These are phyloP conservation scores for Penicillium sp. DNA, from an alignment of 2,329 filamentous ascomycete genomes.

Conservation along the genomic window DNA sequence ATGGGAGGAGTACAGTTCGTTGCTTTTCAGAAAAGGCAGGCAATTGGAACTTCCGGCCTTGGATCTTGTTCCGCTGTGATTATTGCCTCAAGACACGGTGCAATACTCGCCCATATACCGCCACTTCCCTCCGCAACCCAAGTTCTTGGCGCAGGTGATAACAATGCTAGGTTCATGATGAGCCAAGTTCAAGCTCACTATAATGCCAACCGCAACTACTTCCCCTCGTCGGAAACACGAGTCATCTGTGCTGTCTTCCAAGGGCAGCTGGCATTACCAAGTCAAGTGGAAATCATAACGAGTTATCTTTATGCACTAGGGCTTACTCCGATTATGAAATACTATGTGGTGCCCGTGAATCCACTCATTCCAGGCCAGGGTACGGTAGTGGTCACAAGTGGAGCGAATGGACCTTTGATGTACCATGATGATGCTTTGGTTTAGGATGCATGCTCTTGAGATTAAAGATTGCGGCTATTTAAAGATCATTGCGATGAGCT, in stretches of 20 bases:
- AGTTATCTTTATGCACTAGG: background rate
- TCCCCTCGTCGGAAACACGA: background rate
- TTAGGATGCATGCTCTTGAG: background rate
- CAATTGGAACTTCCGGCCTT: too few relatives aligned
- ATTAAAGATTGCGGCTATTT: background rate
- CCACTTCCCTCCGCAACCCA: background rate
- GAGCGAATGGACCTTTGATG: background rate
- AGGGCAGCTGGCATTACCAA: background rate
- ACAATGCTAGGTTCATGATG: background rate
- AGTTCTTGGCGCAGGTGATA: background rate
- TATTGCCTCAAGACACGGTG: too few relatives aligned
- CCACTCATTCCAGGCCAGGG: background rate
- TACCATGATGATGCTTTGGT: background rate
- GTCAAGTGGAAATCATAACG: background rate
- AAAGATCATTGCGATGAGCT: background rate
- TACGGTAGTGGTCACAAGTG: background rate
- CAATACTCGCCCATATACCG: conserved; percentile 1
- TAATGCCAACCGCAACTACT: background rate
- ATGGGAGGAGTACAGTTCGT: too few relatives aligned
- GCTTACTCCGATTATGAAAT: conserved; percentile 2
- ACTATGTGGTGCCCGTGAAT: background rate
- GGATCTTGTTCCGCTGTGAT: too few relatives aligned
- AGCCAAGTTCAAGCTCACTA: background rate
- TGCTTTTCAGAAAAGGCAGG: too few relatives aligned
- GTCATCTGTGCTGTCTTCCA: background rate